Conservation (phyloP, 352 stramenopile genomes). For the Globisporangium emineosum region DNA sequence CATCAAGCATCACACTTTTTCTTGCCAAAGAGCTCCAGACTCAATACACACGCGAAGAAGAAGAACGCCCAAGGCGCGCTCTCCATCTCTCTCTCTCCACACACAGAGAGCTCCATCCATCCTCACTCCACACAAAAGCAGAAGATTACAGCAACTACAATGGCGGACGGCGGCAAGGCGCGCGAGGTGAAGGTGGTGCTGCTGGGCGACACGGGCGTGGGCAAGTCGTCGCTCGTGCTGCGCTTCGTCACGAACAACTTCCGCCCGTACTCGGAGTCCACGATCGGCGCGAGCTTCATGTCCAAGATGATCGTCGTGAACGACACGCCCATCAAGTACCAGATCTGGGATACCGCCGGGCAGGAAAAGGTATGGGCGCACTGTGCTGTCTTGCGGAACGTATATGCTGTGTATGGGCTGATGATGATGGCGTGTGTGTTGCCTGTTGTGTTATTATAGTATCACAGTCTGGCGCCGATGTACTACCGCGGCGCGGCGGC, state of each 20-base stretch:
- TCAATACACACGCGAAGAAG: not conserved
- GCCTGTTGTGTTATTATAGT: slow-evolving; percentile 35
- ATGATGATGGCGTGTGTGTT: not conserved
- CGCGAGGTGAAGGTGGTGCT: slow-evolving; percentile 90
- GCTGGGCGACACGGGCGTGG: slow-evolving; percentile 92
- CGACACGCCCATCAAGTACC: slow-evolving; percentile 92
- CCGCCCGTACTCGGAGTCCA: slow-evolving; percentile 94
- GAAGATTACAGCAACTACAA: slow-evolving; percentile 17
- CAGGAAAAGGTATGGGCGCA: slow-evolving; percentile 86
- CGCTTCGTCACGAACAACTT: slow-evolving; percentile 98
- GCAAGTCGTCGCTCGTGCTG: slow-evolving; percentile 95
- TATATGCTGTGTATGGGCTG: slow-evolving; percentile 2
- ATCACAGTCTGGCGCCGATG: slow-evolving; percentile 97
- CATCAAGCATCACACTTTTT: not conserved
- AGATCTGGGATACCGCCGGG: slow-evolving; percentile 98
- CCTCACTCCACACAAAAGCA: not conserved
- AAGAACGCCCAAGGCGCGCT: not conserved
- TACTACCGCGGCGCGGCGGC: slow-evolving; percentile 98
- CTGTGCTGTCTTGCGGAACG: slow-evolving; percentile 5
- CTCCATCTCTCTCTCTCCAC: not conserved
- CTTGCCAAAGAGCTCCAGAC: not conserved
- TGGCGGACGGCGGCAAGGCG: slow-evolving; percentile 73
- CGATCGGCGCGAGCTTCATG: slow-evolving; percentile 98
- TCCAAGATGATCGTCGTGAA: slow-evolving; percentile 94
- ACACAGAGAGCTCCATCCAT: not conserved